phyloP scores from a whole-genome alignment of 495 filamentous ascomycete genomes.

The Platismatia glauca region DNA sequence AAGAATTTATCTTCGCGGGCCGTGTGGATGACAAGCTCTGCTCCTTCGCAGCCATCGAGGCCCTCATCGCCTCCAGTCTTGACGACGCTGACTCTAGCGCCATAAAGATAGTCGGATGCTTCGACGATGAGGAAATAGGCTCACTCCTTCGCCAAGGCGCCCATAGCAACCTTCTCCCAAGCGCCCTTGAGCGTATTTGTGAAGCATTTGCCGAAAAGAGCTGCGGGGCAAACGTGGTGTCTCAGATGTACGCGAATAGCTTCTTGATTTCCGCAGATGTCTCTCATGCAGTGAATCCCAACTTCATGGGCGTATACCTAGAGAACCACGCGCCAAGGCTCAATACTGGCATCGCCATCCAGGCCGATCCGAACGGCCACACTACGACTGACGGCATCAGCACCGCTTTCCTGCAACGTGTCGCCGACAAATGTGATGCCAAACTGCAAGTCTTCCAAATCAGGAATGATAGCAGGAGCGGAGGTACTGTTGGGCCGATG shows the following conservation, averaged over 20 bases:
- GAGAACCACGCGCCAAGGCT: conserved; percentile 75
- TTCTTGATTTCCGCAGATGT: conserved; percentile 93
- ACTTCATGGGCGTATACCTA: conserved; percentile 74
- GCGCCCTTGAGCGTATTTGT: conserved; percentile 67
- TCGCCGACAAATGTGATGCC: conserved; percentile 60
- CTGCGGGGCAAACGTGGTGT: conserved; percentile 58
- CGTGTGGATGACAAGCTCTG: conserved; percentile 97
- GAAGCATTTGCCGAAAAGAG: conserved; percentile 51
- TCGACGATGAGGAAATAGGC: conserved; percentile 96
- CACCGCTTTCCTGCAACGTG: conserved; percentile 61
- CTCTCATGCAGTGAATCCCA: conserved; percentile 89
- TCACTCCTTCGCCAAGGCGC: conserved; percentile 85
- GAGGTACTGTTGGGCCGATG: conserved; percentile 95
- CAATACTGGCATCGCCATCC: conserved; percentile 81
- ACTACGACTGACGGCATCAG: conserved; percentile 85
- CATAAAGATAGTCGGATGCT: conserved; percentile 81
- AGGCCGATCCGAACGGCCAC: conserved; percentile 82
- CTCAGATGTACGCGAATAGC: conserved; percentile 81
- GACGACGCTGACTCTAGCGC: conserved; percentile 36
- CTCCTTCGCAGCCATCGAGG: conserved; percentile 84
- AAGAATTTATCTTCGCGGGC: conserved; percentile 90
- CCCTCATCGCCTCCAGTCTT: conserved; percentile 57
- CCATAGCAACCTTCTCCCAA: conserved; percentile 73
- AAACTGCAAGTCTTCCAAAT: conserved; percentile 89
- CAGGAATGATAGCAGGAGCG: conserved; percentile 76